Conservation (phyloP, 1,284 basidiomycete species). For the Earliella scabrosa region DNA sequence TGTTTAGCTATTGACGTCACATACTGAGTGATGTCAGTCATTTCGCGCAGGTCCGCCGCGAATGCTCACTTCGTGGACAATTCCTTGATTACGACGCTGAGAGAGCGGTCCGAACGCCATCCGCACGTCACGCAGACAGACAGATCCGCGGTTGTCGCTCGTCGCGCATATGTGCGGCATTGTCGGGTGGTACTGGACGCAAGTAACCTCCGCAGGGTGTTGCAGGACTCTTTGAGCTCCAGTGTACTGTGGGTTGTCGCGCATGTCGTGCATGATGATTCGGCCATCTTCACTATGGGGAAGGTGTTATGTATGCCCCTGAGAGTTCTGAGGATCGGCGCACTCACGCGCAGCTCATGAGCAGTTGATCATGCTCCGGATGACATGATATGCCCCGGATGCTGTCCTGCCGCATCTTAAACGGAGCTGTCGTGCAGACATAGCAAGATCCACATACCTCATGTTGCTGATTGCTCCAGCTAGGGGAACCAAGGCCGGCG, state of each 20-base stretch:
- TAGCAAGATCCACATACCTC: not conserved
- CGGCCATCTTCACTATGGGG: conserved; percentile 65
- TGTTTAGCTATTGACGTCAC: conserved; percentile 61
- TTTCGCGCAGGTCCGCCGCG: not conserved
- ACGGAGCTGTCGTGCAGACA: not conserved
- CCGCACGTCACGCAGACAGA: conserved; percentile 74
- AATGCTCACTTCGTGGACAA: conserved; percentile 51
- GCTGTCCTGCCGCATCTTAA: conserved; percentile 49
- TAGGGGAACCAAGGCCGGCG: not conserved
- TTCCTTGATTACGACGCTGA: conserved; percentile 50
- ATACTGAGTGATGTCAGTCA: conserved; percentile 48
- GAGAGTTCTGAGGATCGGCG: not conserved
- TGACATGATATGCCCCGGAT: conserved; percentile 67
- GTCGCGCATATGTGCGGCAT: conserved; percentile 72
- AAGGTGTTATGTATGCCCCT: not conserved
- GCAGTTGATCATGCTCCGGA: conserved; percentile 64
- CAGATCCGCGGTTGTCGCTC: conserved; percentile 56
- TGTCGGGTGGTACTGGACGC: conserved; percentile 64
- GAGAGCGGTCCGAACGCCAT: conserved; percentile 68
- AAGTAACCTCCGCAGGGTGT: conserved; percentile 57
- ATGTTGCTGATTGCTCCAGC: conserved; percentile 9
- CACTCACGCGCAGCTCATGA: conserved; percentile 67
- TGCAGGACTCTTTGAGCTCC: conserved; percentile 55
- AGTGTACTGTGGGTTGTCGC: conserved; percentile 38
- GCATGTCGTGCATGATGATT: conserved; percentile 61